Conservation (phyloP, 257 asterid species). For the Fraxinus americana region DNA sequence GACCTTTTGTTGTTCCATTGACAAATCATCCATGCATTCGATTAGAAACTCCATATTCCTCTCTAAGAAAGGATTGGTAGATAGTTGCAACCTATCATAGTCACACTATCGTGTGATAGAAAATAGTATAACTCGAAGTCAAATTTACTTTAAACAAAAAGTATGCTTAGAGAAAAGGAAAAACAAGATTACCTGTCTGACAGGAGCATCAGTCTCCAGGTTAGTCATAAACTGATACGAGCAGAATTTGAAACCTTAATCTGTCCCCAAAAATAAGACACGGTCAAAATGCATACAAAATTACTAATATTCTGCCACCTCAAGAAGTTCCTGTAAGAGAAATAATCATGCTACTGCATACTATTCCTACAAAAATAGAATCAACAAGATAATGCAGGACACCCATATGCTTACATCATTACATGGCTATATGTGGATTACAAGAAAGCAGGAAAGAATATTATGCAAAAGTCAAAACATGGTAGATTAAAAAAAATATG, state of each 20-base stretch:
- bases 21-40: slow-evolving; percentile 98
- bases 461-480: background rate
- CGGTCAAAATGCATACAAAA: background rate
- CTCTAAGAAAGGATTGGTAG: slow-evolving; percentile 79
- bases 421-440: background rate
- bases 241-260: slow-evolving; percentile 98
- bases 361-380: background rate
- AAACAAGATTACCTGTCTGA: slow-evolving; percentile 58
- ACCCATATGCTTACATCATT: background rate
- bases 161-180: background rate
- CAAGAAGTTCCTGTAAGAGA: background rate
- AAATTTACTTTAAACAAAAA: background rate
- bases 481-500: background rate
- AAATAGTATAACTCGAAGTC: background rate
- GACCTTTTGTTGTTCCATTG: slow-evolving; percentile 95
- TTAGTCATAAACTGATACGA: slow-evolving; percentile 93
- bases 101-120: slow-evolving; percentile 57
- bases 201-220: slow-evolving; percentile 85
- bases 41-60: slow-evolving; percentile 89
- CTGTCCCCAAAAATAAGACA: slow-evolving; percentile 37
- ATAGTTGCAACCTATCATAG: slow-evolving; percentile 82
- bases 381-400: background rate
- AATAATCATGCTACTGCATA: background rate
- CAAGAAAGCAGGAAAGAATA: background rate
- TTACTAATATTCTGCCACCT: background rate